Percentiles rank a stretch among this genome's conserved stretches.
These are phyloP conservation scores for Carnegiea gigantea DNA, from an alignment of 179 eudicot genomes.

Conservation along the genomic window DNA sequence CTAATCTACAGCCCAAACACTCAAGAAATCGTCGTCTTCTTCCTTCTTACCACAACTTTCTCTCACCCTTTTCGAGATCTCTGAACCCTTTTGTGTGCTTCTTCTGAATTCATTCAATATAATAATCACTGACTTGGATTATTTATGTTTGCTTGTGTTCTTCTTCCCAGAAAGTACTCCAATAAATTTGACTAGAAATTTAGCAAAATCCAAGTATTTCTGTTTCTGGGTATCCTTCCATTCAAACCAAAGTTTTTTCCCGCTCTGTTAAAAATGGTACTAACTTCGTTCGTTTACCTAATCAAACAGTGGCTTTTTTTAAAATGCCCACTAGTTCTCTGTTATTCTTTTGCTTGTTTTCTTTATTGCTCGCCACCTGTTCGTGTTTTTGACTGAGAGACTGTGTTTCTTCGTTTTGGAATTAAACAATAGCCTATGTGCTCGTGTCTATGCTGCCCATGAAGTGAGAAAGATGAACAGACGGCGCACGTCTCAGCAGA, in stretches of 20 bases:
- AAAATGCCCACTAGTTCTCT: conserved; percentile 16
- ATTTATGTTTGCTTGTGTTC: conserved; percentile 6
- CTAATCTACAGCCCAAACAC: conserved; percentile 18
- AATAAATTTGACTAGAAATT: conserved; percentile 1
- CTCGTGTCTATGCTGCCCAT: conserved; percentile 28
- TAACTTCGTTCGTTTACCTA: background rate
- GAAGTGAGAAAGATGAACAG: conserved; percentile 36
- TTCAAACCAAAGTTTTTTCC: conserved; percentile 23
- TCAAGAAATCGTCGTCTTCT: conserved; percentile 15
- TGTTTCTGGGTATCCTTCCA: conserved; percentile 18
- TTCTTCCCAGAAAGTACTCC: conserved; percentile 17
- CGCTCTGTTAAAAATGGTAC: conserved; percentile 20
- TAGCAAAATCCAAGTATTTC: conserved; percentile 22
- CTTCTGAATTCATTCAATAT: background rate
- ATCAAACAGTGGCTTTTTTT: background rate
- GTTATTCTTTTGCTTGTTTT: conserved; percentile 7
- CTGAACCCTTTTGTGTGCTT: conserved; percentile 1
- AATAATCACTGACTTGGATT: background rate
- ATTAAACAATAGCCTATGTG: conserved; percentile 7
- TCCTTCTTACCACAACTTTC: conserved; percentile 11
- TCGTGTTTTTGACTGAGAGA: conserved; percentile 23
- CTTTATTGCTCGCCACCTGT: conserved; percentile 13
- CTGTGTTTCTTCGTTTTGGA: background rate
- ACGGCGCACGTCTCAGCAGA: conserved; percentile 42
- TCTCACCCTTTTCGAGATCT: conserved; percentile 28